Percentiles rank a stretch among this genome's conserved stretches.
Evolutionary conservation across 352 stramenopile species (phyloP).

Genomic region (Globisporangium emineosum): DNA sequence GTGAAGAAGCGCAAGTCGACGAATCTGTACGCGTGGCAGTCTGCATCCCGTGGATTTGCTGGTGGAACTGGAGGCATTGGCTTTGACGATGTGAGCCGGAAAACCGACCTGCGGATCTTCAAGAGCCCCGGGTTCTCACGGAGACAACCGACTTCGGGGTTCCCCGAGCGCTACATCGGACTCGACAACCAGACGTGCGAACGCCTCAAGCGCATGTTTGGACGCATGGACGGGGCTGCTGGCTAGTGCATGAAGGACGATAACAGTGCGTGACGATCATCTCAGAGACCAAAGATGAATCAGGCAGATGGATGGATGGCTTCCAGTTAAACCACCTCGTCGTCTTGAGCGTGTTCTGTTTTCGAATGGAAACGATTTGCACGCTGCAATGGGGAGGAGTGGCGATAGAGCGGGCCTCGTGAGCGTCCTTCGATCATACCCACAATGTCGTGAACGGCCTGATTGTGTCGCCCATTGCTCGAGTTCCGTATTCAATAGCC

Average conservation of each 20-base stretch:
- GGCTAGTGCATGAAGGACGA: not conserved
- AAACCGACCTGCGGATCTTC: slow-evolving; percentile 77
- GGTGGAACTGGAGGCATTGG: not conserved
- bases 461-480: too few relatives aligned
- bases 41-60: not conserved
- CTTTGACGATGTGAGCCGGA: slow-evolving; percentile 18
- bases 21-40: slow-evolving; percentile 5
- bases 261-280: not conserved
- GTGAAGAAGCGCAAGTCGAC: slow-evolving; percentile 1
- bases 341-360: too few relatives aligned
- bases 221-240: slow-evolving; percentile 41
- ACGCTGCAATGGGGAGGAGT: too few relatives aligned
- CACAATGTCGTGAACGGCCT: too few relatives aligned
- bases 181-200: slow-evolving; percentile 76
- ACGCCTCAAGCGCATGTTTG: slow-evolving; percentile 72
- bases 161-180: slow-evolving; percentile 75
- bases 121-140: slow-evolving; percentile 56
- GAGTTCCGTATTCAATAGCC: too few relatives aligned
- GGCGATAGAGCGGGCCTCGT: too few relatives aligned
- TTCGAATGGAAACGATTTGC: too few relatives aligned
- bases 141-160: slow-evolving; percentile 46
- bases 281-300: too few relatives aligned
- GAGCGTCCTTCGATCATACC: too few relatives aligned
- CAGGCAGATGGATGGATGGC: too few relatives aligned
- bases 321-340: too few relatives aligned